phyloP scores from a whole-genome alignment of 306 rosid species.

The Quercus ilex region DNA sequence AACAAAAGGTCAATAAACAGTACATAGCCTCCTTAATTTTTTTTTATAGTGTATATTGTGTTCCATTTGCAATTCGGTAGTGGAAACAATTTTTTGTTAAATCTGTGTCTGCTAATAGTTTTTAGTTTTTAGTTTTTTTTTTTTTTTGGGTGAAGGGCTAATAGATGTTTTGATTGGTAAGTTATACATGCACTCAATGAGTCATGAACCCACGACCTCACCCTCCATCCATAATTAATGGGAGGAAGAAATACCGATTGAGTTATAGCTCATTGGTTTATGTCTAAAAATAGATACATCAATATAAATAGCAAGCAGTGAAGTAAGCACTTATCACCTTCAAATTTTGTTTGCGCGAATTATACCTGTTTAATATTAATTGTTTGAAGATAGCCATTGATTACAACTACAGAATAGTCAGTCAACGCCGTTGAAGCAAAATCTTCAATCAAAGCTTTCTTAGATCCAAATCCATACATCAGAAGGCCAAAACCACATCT shows the following conservation, averaged over 20 bases:
- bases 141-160: neutral
- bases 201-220: too few relatives aligned
- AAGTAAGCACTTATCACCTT: neutral
- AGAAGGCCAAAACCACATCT: conserved; percentile 80
- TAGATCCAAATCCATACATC: conserved; percentile 97
- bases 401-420: conserved; percentile 68
- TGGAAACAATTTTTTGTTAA: neutral
- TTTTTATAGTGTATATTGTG: neutral
- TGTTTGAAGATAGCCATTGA: conserved; percentile 87
- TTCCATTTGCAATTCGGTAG: neutral
- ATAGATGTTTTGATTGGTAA: neutral
- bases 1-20: conserved; percentile 5
- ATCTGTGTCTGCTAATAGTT: neutral
- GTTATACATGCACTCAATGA: too few relatives aligned
- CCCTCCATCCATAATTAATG: too few relatives aligned
- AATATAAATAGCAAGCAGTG: neutral
- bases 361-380: conserved; percentile 80
- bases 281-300: neutral
- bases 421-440: conserved; percentile 68
- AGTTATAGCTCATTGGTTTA: too few relatives aligned
- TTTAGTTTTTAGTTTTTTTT: too few relatives aligned
- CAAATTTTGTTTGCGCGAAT: neutral
- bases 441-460: conserved; percentile 82
- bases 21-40: neutral
- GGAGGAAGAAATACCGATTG: too few relatives aligned